Percentiles rank a stretch among this genome's conserved stretches.
Conservation (phyloP, 78 protist genomes). For the Dictyostelium firmibasis region DNA sequence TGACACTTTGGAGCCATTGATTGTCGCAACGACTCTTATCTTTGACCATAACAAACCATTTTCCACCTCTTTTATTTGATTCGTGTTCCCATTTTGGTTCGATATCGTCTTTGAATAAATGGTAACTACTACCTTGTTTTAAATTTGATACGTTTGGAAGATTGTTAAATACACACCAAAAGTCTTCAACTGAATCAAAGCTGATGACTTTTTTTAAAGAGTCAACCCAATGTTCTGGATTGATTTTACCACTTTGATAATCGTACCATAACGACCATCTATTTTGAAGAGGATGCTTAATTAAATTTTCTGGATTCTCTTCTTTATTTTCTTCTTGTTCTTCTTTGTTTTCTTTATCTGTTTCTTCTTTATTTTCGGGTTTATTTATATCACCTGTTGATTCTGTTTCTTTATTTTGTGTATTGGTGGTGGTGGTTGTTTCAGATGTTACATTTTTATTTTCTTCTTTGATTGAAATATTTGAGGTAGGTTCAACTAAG, state of each 20-base stretch:
- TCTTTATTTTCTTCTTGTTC: neutral
- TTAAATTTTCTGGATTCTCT: conserved; percentile 31
- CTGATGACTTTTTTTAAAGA: conserved; percentile 73
- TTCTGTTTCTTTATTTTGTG: neutral
- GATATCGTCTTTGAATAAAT: conserved; percentile 76
- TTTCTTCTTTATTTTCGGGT: neutral
- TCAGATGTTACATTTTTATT: neutral
- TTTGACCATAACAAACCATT: conserved; percentile 50
- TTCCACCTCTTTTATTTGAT: conserved; percentile 69
- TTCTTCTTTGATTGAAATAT: conserved; percentile 28
- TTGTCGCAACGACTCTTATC: conserved; percentile 39
- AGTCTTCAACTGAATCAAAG: conserved; percentile 88
- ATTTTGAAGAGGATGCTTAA: conserved; percentile 87
- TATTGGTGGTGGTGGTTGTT: neutral
- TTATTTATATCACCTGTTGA: neutral
- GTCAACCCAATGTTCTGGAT: conserved; percentile 70
- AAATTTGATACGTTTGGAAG: conserved; percentile 46
- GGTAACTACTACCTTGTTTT: conserved; percentile 57
- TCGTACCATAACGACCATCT: conserved; percentile 93
- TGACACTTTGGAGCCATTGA: conserved; percentile 69
- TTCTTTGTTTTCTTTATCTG: conserved; percentile 27
- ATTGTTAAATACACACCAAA: conserved; percentile 86
- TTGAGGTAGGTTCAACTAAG: conserved; percentile 55
- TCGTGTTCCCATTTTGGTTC: conserved; percentile 82
- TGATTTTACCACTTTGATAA: conserved; percentile 78